Evolutionary conservation across 805 yeast species (phyloP), one percentile per base, ranked within the genome.

Genomic region (Kodamaea jinghongensis): DNA sequence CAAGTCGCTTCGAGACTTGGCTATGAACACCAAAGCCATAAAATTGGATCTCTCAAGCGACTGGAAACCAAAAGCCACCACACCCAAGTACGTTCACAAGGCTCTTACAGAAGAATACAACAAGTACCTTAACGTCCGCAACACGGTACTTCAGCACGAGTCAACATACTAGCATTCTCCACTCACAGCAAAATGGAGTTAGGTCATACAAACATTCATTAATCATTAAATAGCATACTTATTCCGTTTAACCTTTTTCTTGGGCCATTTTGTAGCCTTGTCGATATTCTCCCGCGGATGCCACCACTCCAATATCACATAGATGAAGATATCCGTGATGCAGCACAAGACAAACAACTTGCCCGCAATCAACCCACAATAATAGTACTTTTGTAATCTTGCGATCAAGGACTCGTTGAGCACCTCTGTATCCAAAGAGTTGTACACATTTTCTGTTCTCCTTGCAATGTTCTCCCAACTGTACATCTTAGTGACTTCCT

Each of bases 391-490:
- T 44, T 71, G 72, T 26, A 91, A 60, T 49, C 91, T 71, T 20
- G 70, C 71, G 6, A 82, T 49, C 44, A 86, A 63, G 0, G 82
- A 74, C 45, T 76, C 78, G 34, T 76, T 70, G n/a, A 65, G 42
- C 12, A 65, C 61, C 1, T 54, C 47, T 6, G 68, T 55, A 31
- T 72, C 69, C 25, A 70, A 52, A 2, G 75, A 63, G 34, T 79
- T 69, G 61, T 93, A 93, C 3, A 93, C 96, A 12, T 64, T 66
- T 51, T 87, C 95, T 0, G 99, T 93, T 33, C 99, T 67, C 34
- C 64, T 63, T 0, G 99, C 98, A 14, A 93, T 85, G 53, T 90
- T 85, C 41, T 67, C 69, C 99, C 99, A 93, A 52, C 87, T 86
- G 60, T 93, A 93, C 93, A 93, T 87, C 26, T 69, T 60, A 25